A percentile compares a stretch with the other conserved stretches of the same genome.
phyloP scores from a whole-genome alignment of 73 alveolate genomes.

The Uronychia setigera region DNA sequence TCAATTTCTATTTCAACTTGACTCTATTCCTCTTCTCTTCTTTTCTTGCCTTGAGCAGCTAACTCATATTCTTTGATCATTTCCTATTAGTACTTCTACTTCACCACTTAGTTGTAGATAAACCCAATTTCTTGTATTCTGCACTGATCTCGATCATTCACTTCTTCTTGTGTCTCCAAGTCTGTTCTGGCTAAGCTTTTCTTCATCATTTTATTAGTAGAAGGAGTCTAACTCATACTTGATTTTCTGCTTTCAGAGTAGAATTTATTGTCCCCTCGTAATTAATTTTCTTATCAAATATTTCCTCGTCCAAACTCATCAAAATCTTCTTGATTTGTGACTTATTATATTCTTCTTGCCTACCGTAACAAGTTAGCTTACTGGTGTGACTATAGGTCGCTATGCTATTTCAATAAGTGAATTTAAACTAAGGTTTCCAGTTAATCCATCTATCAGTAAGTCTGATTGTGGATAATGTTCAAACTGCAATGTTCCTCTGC shows the following conservation, averaged over 20 bases:
- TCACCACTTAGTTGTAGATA: not conserved
- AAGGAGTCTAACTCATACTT: not conserved
- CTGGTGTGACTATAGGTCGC: not conserved
- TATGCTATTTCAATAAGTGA: not conserved
- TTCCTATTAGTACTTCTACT: not conserved
- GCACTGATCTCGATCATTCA: slow-evolving; percentile 1
- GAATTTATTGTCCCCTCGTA: not conserved
- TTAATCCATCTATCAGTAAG: not conserved
- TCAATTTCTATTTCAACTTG: not conserved
- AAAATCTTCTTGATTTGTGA: too few relatives aligned
- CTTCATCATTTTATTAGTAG: not conserved
- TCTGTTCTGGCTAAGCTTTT: too few relatives aligned
- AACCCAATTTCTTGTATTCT: not conserved
- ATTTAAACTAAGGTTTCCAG: not conserved
- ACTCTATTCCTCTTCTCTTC: too few relatives aligned
- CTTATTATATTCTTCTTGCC: not conserved
- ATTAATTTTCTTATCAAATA: not conserved
- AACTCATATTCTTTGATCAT: not conserved
- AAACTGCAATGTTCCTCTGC: not conserved
- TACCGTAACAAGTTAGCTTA: not conserved
- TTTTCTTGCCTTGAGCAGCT: too few relatives aligned
- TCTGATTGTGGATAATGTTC: too few relatives aligned
- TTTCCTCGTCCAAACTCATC: too few relatives aligned
- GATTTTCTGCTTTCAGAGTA: too few relatives aligned
- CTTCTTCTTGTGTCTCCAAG: too few relatives aligned